Percentiles rank a stretch among this genome's conserved stretches.
Conservation (phyloP, 768 basidiomycete genomes). For the Russula olivacea region DNA sequence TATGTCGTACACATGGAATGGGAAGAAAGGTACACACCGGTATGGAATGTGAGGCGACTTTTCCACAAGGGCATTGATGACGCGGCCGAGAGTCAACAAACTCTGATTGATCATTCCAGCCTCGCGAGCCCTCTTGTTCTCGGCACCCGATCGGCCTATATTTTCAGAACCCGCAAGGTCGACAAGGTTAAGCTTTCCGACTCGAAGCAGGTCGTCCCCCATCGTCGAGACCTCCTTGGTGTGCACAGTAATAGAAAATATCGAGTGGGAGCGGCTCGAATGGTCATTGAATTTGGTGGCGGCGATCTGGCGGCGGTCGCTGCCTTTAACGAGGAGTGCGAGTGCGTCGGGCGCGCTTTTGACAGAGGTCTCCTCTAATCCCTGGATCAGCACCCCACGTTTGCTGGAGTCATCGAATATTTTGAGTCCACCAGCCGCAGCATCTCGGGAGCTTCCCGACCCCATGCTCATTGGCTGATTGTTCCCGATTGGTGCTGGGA, state of each 20-base stretch:
- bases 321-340: constrained; percentile 80
- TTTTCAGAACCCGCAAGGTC: constrained; percentile 98
- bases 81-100: constrained; percentile 90
- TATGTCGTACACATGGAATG: background rate
- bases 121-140: constrained; percentile 90
- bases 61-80: constrained; percentile 94
- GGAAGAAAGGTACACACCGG: constrained; percentile 45
- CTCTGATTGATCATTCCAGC: constrained; percentile 99
- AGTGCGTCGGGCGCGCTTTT: constrained; percentile 80
- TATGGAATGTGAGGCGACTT: constrained; percentile 90
- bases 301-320: constrained; percentile 85
- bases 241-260: constrained; percentile 95
- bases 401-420: constrained; percentile 91
- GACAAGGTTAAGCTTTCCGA: constrained; percentile 95
- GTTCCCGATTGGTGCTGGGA: constrained; percentile 58
- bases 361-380: constrained; percentile 84
- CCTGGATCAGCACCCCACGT: constrained; percentile 88
- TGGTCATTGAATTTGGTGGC: constrained; percentile 98
- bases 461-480: constrained; percentile 77
- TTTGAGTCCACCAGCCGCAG: constrained; percentile 51
- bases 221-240: constrained; percentile 72
- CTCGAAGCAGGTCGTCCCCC: constrained; percentile 84
- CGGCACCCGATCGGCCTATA: constrained; percentile 91
- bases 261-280: constrained; percentile 94
- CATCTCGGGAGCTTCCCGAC: constrained; percentile 41